These are phyloP conservation scores for Naegleria gruberi DNA, from an alignment of 208 protist species.

Conservation along the genomic window DNA sequence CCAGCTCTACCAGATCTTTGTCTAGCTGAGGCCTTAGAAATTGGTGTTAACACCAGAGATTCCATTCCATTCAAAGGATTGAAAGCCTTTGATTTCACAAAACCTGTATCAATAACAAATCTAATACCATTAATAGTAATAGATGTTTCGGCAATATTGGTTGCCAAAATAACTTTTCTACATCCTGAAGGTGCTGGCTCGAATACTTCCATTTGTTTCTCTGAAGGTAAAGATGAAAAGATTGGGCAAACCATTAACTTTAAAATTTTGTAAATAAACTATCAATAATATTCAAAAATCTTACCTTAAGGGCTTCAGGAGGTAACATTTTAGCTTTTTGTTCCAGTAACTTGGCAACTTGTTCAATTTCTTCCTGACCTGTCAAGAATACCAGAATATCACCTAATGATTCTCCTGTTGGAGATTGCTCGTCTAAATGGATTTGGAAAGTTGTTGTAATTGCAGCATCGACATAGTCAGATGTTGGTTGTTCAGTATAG, in stretches of 20 bases:
- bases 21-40: conserved; percentile 56
- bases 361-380: conserved; percentile 48
- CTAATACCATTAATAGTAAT: conserved; percentile 89
- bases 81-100: conserved; percentile 74
- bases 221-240: conserved; percentile 71
- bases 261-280: neutral
- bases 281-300: neutral
- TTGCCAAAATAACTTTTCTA: conserved; percentile 85
- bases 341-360: conserved; percentile 21
- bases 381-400: conserved; percentile 56
- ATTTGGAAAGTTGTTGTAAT: conserved; percentile 67
- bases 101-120: conserved; percentile 87
- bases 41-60: conserved; percentile 57
- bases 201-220: conserved; percentile 80
- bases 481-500: conserved; percentile 38
- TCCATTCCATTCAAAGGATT: conserved; percentile 72
- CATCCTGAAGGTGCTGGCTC: conserved; percentile 54
- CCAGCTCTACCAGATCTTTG: conserved; percentile 61
- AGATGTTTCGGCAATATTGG: conserved; percentile 91
- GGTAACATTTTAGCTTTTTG: neutral
- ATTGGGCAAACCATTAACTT: conserved; percentile 69
- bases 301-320: neutral
- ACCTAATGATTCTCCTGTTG: neutral
- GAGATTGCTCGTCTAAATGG: conserved; percentile 69
- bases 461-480: conserved; percentile 68